Conservation (phyloP, 345 rosid genomes). For the Citrus sp. region DNA sequence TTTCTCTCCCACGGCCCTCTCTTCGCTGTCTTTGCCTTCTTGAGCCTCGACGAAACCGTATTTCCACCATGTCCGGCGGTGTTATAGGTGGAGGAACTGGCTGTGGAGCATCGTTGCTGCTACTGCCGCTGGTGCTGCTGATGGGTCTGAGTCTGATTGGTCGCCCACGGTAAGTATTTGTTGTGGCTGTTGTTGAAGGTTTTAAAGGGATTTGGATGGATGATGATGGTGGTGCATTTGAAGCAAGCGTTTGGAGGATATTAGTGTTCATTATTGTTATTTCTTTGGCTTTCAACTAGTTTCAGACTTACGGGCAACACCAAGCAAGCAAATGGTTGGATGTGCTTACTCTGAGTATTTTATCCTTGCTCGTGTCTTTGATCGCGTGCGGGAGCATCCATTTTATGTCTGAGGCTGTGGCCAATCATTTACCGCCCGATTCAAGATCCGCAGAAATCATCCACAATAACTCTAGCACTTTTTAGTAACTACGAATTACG, state of each 20-base stretch:
- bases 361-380: background rate
- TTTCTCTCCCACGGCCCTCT: conserved; percentile 16
- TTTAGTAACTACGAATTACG: no score
- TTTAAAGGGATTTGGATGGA: conserved; percentile 15
- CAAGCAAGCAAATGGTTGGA: conserved; percentile 1
- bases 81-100: conserved; percentile 20
- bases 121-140: conserved; percentile 24
- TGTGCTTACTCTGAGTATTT: background rate
- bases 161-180: conserved; percentile 19
- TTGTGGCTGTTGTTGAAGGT: conserved; percentile 15
- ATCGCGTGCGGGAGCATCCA: background rate
- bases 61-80: conserved; percentile 51
- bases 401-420: background rate
- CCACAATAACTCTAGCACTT: no score
- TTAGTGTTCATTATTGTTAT: conserved; percentile 33
- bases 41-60: conserved; percentile 59
- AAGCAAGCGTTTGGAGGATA: conserved; percentile 38
- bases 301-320: background rate
- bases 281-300: background rate
- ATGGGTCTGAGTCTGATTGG: conserved; percentile 25
- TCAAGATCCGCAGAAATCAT: background rate
- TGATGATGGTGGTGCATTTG: conserved; percentile 33
- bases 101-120: conserved; percentile 24
- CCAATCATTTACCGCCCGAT: conserved; percentile 25
- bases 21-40: conserved; percentile 28